phyloP scores from a whole-genome alignment of 2,329 filamentous ascomycete genomes.

The Phialocephala subalpina region DNA sequence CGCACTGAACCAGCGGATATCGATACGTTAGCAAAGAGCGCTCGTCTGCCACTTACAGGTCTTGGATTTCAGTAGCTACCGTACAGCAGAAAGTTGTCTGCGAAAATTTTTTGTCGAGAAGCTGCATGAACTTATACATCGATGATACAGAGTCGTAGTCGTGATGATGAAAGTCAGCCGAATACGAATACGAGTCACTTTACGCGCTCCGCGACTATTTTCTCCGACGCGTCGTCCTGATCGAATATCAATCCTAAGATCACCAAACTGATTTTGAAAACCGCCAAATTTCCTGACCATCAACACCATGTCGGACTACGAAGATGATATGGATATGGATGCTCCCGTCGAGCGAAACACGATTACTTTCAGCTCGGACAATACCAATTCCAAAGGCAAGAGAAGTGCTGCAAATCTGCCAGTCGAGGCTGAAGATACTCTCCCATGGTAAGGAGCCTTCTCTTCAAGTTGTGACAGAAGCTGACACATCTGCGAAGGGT shows the following conservation, averaged over 20 bases:
- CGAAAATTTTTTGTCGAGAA: too few species aligned
- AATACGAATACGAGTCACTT: neutral
- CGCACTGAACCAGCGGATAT: too few species aligned
- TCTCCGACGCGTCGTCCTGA: slow-evolving; percentile 9
- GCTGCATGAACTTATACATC: too few species aligned
- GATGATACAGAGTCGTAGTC: too few species aligned
- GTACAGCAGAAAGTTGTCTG: too few species aligned
- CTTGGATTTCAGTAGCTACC: too few species aligned
- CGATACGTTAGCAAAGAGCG: too few species aligned
- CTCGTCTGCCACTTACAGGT: too few species aligned
- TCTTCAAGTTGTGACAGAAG: slow-evolving; percentile 22
- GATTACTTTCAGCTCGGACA: slow-evolving; percentile 77
- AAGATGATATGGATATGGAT: slow-evolving; percentile 76
- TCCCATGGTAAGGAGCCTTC: slow-evolving; percentile 76
- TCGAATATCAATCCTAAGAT: too few species aligned
- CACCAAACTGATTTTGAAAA: neutral
- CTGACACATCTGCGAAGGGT: slow-evolving; percentile 65
- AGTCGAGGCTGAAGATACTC: slow-evolving; percentile 89
- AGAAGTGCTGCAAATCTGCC: slow-evolving; percentile 91
- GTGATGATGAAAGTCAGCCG: neutral
- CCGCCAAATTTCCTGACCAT: neutral
- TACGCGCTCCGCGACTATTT: slow-evolving; percentile 8
- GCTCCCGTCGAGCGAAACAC: slow-evolving; percentile 57
- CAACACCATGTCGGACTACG: slow-evolving; percentile 59
- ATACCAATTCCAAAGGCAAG: slow-evolving; percentile 83